These are phyloP conservation scores for Clonostachys rhizophaga DNA, from an alignment of 2,329 filamentous ascomycete genomes.

Conservation along the genomic window DNA sequence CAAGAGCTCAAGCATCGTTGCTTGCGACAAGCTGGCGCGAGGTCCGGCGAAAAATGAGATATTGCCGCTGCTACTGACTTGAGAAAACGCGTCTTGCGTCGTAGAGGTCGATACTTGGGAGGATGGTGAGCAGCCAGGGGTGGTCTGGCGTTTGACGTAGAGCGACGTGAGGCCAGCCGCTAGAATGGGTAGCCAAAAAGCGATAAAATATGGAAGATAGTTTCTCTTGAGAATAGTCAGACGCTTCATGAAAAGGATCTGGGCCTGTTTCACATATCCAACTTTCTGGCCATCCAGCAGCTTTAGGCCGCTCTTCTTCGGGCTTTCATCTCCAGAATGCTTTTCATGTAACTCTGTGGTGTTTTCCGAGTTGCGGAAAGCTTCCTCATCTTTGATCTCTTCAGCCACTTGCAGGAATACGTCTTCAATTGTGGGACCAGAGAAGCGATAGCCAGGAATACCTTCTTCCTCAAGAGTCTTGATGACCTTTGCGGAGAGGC, in stretches of 20 bases:
- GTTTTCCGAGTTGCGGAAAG: slow-evolving; percentile 15
- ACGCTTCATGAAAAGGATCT: slow-evolving; percentile 74
- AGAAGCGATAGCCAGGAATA: slow-evolving; percentile 76
- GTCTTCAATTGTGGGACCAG: slow-evolving; percentile 87
- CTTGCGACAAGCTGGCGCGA: slow-evolving; percentile 26
- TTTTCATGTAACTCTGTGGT: slow-evolving; percentile 11
- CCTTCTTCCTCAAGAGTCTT: slow-evolving; percentile 60
- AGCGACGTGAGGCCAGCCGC: slow-evolving; percentile 76
- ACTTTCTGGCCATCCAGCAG: slow-evolving; percentile 67
- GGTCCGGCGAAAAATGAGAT: slow-evolving; percentile 24
- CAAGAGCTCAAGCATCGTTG: slow-evolving; percentile 24
- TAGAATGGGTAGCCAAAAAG: slow-evolving; percentile 72
- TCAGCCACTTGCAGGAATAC: slow-evolving; percentile 85
- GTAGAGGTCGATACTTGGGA: slow-evolving; percentile 36
- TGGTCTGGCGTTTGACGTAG: slow-evolving; percentile 58
- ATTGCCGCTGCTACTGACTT: slow-evolving; percentile 14
- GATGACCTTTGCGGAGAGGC: slow-evolving; percentile 68
- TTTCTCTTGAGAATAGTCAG: slow-evolving; percentile 74
- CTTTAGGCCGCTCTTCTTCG: slow-evolving; percentile 30
- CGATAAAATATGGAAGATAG: slow-evolving; percentile 69
- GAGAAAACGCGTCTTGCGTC: slow-evolving; percentile 30
- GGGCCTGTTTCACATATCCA: slow-evolving; percentile 64
- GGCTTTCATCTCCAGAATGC: slow-evolving; percentile 9
- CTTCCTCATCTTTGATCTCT: slow-evolving; percentile 59
- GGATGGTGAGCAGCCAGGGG: slow-evolving; percentile 45